Evolutionary conservation across 2,329 filamentous ascomycete species (phyloP).

Genomic region (Microcyclospora tardicrescens): DNA sequence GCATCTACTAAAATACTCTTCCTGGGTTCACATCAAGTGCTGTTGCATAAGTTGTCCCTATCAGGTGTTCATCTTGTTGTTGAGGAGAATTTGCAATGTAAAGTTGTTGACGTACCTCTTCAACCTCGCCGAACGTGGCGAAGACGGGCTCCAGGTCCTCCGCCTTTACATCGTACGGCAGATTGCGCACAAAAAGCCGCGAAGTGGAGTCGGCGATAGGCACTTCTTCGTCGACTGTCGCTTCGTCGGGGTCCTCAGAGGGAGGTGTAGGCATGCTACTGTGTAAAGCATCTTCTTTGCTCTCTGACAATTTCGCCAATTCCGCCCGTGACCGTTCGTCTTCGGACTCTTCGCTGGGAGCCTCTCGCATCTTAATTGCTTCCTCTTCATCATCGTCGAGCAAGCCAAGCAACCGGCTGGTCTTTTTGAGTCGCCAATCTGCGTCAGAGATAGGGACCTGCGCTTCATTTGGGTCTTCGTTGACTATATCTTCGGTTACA

Average conservation of each 20-base stretch:
- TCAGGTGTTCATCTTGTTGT: constrained; percentile 85
- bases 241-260: constrained; percentile 20
- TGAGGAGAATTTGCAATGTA: constrained; percentile 13
- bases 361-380: constrained; percentile 1
- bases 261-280: constrained; percentile 14
- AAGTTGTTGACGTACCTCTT: constrained; percentile 60
- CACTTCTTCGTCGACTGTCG: constrained; percentile 32
- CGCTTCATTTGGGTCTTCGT: constrained; percentile 13
- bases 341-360: constrained; percentile 11
- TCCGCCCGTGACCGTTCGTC: constrained; percentile 5
- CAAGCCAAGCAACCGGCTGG: constrained; percentile 72
- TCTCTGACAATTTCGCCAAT: constrained; percentile 10
- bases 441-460: constrained; percentile 52
- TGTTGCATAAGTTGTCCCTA: constrained; percentile 98
- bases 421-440: constrained; percentile 85
- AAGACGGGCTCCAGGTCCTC: constrained; percentile 66
- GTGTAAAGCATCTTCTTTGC: constrained; percentile 10
- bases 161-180: constrained; percentile 68
- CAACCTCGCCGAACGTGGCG: constrained; percentile 55
- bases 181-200: constrained; percentile 77
- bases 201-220: constrained; percentile 55
- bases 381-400: constrained; percentile 56
- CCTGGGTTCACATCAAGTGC: constrained; percentile 81
- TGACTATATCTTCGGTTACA: constrained; percentile 2
- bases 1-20: constrained; percentile 99